Base-by-base conservation (phyloP, 805 yeast species). In the Saccharomyces mikatae region DNA sequence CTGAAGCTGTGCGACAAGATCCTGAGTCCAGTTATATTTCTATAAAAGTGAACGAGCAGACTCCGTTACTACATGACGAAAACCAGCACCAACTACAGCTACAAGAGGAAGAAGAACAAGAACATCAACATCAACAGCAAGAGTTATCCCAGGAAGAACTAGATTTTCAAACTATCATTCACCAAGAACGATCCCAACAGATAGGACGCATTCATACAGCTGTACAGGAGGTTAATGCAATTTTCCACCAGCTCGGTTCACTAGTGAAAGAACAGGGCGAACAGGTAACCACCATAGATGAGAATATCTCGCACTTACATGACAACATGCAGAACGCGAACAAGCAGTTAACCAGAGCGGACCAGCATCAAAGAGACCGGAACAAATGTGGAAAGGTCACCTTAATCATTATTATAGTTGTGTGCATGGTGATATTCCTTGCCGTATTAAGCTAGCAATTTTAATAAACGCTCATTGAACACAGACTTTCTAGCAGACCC, bases 211-310 rank as follows among this genome's bases (percentile, higher is more conserved):
- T 90, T 8, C 83, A 86, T 47, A 81, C 81, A 46, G 96, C 96
- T 0, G 89, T 90, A 10, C 80, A 77, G 52, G 97, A 91, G 60
- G 88, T 91, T 46, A 90, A 91, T 68, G 78, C 89, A 9, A 90
- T 91, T 3, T 90, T 89, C 68, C 82, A 83, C 60, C 96, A 90
- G 62, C 70, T 91, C 54, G 89, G 90, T 14, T 78, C 81, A 41
- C 72, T 91, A 62, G 94, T 91, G 1, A 75, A 78, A 52, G 91
- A 89, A 68, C 97, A 91, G 67, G 96, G 96, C 5, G 83, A 80
- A 30, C 90, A 87, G 60, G 77, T 91, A 17, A 96, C 89, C 64
- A 81, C 90, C 0, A 82, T 91, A 17, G 97, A 89, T 65, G 89
- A 85, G 57, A 89, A 89, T 69, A 75, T 91, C 48, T 71, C 83